Conservation (phyloP, 352 stramenopile genomes). For the Lagenidium giganteum region DNA sequence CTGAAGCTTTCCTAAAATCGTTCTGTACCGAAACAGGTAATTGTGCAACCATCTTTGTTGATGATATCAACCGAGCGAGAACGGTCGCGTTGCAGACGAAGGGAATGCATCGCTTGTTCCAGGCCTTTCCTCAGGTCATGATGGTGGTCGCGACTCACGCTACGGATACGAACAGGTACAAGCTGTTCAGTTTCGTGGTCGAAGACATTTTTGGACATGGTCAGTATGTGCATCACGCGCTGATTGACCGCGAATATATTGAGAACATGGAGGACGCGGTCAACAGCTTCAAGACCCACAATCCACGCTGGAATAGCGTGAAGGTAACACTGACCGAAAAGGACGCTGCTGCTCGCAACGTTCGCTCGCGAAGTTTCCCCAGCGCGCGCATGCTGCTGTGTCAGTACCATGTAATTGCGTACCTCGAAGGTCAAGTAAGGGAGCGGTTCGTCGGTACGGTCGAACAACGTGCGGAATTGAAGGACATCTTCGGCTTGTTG, state of each 20-base stretch:
- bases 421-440: too few species aligned
- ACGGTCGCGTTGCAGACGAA: slow-evolving; percentile 7
- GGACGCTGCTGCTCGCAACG: neutral
- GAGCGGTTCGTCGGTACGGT: too few species aligned
- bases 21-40: too few species aligned
- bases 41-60: too few species aligned
- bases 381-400: neutral
- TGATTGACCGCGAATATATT: neutral
- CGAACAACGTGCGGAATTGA: too few species aligned
- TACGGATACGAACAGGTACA: slow-evolving; percentile 6
- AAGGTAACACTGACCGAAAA: neutral
- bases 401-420: neutral
- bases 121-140: slow-evolving; percentile 1
- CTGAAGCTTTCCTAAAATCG: too few species aligned
- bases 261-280: slow-evolving; percentile 2
- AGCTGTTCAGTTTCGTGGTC: slow-evolving; percentile 10
- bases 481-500: too few species aligned
- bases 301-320: neutral
- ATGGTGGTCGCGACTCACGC: slow-evolving; percentile 10
- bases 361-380: neutral
- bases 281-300: neutral
- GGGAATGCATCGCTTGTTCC: neutral
- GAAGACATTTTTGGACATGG: slow-evolving; percentile 11
- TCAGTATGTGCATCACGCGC: slow-evolving; percentile 1
- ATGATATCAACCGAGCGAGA: too few species aligned